Conservation (phyloP, 2,329 filamentous ascomycete species). For the Fusarium oxysporum region DNA sequence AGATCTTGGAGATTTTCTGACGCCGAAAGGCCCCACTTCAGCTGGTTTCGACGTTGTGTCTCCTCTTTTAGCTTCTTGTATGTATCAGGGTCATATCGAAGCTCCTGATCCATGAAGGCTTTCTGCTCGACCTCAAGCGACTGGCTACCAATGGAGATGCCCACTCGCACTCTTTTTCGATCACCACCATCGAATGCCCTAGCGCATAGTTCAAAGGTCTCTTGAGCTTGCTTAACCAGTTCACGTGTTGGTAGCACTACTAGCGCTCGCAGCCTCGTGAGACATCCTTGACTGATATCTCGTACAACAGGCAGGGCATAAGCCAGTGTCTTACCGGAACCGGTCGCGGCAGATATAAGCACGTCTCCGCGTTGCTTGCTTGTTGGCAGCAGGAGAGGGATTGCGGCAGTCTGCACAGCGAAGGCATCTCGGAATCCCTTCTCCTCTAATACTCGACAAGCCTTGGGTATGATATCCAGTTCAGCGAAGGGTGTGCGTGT, state of each 20-base stretch:
- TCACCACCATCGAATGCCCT: slow-evolving; percentile 66
- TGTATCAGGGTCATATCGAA: slow-evolving; percentile 72
- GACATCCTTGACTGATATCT: slow-evolving; percentile 72
- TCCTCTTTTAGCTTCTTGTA: slow-evolving; percentile 52
- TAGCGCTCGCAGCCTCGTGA: slow-evolving; percentile 78
- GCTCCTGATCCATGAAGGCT: slow-evolving; percentile 58
- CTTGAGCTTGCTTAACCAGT: slow-evolving; percentile 85
- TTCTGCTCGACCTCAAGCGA: slow-evolving; percentile 74
- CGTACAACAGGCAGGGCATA: slow-evolving; percentile 90
- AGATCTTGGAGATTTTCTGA: slow-evolving; percentile 36
- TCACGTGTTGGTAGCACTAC: slow-evolving; percentile 93
- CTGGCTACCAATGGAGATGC: slow-evolving; percentile 84
- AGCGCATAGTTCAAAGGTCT: slow-evolving; percentile 80
- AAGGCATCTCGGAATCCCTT: slow-evolving; percentile 62
- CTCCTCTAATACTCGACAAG: slow-evolving; percentile 71
- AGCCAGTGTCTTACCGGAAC: slow-evolving; percentile 93
- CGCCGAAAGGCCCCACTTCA: slow-evolving; percentile 11
- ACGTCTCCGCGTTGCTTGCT: slow-evolving; percentile 78
- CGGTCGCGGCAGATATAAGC: slow-evolving; percentile 91
- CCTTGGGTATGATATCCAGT: slow-evolving; percentile 71
- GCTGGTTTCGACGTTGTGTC: slow-evolving; percentile 5
- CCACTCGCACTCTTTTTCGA: slow-evolving; percentile 79
- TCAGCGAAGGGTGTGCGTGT: slow-evolving; percentile 70
- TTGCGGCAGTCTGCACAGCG: slow-evolving; percentile 62
- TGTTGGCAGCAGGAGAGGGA: slow-evolving; percentile 81